Evolutionary conservation across 306 rosid species (phyloP), one percentile per base, ranked within the genome.

Genomic region (Citrullus amarus): DNA sequence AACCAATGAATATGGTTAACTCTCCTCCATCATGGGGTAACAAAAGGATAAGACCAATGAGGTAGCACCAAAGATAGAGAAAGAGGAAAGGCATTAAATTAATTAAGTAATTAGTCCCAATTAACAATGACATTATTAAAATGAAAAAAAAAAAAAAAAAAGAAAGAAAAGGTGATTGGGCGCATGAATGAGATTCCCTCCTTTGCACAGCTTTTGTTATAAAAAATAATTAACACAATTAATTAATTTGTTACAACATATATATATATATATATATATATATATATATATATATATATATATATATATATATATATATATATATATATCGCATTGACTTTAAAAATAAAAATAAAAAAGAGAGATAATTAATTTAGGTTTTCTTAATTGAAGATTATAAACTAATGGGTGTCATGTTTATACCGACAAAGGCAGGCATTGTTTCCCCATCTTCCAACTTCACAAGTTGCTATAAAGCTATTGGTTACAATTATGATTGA

Each of bases 381-480:
- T 48, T 9, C 1, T 41, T 39, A 20, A 39, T 17, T 66, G 39
- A 66, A 25, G 53, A 46, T 46, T 70, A 41, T 46, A 44, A 70
- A 70, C 2, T 46, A 71, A 71, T 71, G 76, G 76, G 76, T 71
- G 76, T 71, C 76, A 71, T 71, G 76, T 71, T 71, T 71, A 71
- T 71, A 46, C 76, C 76, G 76, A 71, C 76, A 71, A 14, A 71
- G 38, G 39, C 59, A 71, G 76, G 58, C 58, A 39, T 71, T 71
- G 76, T 48, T 71, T 71, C 76, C 76, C 76, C 76, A 71, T 18
- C 76, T 71, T 71, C 76, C 76, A 71, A 71, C 76, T 71, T 48
- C 58, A 48, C 75, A 41, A 69, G 10, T 69, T 69, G 75, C n/a
- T 5, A 15, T 63, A 63, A 69, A 43, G 55, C 30, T 46, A 70